phyloP scores from a whole-genome alignment of 257 asterid species.

The Oldenlandia corymbosa region DNA sequence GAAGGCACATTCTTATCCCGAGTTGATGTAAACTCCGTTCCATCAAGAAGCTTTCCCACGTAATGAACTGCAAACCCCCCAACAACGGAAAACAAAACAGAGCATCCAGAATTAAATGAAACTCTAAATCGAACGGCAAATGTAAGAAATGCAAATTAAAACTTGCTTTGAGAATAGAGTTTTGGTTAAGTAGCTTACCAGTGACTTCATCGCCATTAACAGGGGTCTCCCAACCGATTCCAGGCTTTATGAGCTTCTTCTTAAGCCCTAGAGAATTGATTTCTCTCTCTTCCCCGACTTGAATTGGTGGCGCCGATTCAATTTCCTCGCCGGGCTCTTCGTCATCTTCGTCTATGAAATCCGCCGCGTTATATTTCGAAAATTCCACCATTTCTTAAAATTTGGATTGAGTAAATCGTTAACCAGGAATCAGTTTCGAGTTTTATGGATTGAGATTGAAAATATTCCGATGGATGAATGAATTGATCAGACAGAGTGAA shows the following conservation, averaged over 20 bases:
- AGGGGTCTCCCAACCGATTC: conserved; percentile 58
- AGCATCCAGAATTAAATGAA: neutral
- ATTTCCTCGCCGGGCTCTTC: conserved; percentile 67
- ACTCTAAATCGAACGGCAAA: too few species aligned
- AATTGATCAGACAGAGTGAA: neutral
- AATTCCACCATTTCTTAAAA: conserved; percentile 61
- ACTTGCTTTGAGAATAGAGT: neutral
- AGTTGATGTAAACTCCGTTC: conserved; percentile 44
- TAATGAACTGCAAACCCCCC: conserved; percentile 47
- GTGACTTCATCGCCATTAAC: conserved; percentile 50
- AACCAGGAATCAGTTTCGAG: too few species aligned
- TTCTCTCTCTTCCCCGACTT: conserved; percentile 58
- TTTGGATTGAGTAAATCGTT: too few species aligned
- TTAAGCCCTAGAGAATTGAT: conserved; percentile 45
- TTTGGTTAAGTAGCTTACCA: conserved; percentile 7
- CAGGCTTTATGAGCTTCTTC: conserved; percentile 55
- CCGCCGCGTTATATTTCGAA: conserved; percentile 45
- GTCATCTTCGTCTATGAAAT: conserved; percentile 40
- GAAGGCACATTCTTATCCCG: conserved; percentile 35
- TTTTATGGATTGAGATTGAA: neutral
- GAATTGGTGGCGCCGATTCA: conserved; percentile 69
- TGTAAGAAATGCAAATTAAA: neutral
- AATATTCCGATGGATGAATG: neutral
- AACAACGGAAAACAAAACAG: conserved; percentile 1
- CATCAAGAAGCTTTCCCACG: conserved; percentile 50